Percentiles rank a stretch among this genome's conserved stretches.
These are phyloP conservation scores for Calonectria ilicicola DNA, from an alignment of 2,329 filamentous ascomycete species.

Conservation along the genomic window DNA sequence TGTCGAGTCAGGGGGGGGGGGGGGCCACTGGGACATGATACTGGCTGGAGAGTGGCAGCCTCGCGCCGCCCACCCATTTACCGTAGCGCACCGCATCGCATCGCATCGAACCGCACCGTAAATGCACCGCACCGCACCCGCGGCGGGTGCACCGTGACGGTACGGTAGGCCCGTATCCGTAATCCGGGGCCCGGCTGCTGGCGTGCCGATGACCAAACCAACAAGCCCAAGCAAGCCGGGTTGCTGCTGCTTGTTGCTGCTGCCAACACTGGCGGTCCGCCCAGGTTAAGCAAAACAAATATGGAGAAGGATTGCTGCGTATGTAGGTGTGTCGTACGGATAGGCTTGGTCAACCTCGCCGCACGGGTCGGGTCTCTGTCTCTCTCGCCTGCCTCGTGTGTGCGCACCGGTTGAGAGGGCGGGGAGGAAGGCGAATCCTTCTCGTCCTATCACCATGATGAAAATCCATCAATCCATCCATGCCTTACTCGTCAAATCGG, in stretches of 20 bases:
- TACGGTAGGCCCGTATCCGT: constrained; percentile 10
- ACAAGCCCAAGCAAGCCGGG: neutral
- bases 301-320: neutral
- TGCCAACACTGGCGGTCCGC: constrained; percentile 7
- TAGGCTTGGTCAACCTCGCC: constrained; percentile 1
- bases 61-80: constrained; percentile 9
- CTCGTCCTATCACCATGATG: constrained; percentile 1
- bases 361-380: constrained; percentile 5
- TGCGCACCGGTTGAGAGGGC: neutral
- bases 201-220: constrained; percentile 15
- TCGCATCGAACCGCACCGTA: constrained; percentile 1
- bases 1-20: constrained; percentile 12
- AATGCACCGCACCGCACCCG: constrained; percentile 14
- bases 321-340: neutral
- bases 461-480: constrained; percentile 14
- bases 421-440: neutral
- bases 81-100: neutral
- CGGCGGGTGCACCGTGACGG: constrained; percentile 13
- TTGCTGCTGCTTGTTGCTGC: neutral
- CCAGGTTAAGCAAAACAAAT: neutral
- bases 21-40: neutral
- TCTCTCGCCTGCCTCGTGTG: constrained; percentile 3
- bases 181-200: constrained; percentile 22
- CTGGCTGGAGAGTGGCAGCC: neutral
- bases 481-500: constrained; percentile 13